Conservation (phyloP, 2,329 filamentous ascomycete species). For the Curvularia hawaiiensis region DNA sequence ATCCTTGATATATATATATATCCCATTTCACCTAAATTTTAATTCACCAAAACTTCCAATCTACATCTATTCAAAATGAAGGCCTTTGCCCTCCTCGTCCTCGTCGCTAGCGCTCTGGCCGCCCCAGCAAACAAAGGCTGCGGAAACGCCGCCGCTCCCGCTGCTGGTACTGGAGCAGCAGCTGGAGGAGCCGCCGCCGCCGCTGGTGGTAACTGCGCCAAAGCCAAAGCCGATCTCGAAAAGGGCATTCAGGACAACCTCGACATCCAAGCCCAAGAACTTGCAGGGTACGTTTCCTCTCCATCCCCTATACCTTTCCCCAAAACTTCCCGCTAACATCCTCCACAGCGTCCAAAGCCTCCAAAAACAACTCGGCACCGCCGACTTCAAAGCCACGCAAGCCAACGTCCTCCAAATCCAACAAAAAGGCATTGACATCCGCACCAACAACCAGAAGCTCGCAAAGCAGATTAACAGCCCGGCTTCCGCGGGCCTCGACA, state of each 20-base stretch:
- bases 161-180: neutral
- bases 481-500: constrained; percentile 17
- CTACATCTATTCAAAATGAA: constrained; percentile 10
- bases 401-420: constrained; percentile 17
- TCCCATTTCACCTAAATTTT: neutral
- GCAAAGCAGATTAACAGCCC: constrained; percentile 25
- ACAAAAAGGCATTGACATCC: constrained; percentile 25
- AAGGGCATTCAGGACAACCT: constrained; percentile 28
- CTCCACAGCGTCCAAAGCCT: constrained; percentile 16
- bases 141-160: neutral
- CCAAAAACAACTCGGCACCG: constrained; percentile 6
- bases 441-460: constrained; percentile 27
- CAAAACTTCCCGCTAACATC: neutral
- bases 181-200: neutral
- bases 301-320: neutral
- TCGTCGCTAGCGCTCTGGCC: constrained; percentile 1
- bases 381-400: constrained; percentile 1
- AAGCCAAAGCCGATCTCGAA: constrained; percentile 9
- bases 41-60: neutral
- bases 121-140: neutral
- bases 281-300: constrained; percentile 18
- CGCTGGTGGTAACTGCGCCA: constrained; percentile 1
- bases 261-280: constrained; percentile 28
- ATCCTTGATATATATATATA: neutral
- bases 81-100: constrained; percentile 8